Conservation (phyloP, 2,329 filamentous ascomycete species). For the Paradendryphiella salina region DNA sequence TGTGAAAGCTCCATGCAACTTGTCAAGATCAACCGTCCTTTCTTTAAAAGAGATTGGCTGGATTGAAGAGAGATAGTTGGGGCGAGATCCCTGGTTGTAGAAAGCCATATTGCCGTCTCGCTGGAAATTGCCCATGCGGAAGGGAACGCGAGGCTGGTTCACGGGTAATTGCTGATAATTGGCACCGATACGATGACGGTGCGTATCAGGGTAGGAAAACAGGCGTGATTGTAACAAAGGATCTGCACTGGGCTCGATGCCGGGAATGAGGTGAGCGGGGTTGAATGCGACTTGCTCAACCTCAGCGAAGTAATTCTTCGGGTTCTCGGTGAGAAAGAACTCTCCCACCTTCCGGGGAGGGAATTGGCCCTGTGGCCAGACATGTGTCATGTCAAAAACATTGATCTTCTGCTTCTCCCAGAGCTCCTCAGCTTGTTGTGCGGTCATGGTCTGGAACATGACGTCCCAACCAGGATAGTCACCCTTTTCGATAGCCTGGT, state of each 20-base stretch:
- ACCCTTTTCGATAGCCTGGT: conserved; percentile 56
- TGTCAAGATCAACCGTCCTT: conserved; percentile 53
- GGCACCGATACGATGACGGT: conserved; percentile 60
- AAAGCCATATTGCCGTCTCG: conserved; percentile 73
- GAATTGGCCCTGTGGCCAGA: conserved; percentile 59
- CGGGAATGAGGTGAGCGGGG: conserved; percentile 67
- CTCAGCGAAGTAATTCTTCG: conserved; percentile 65
- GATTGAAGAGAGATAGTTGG: conserved; percentile 60
- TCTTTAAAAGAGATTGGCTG: conserved; percentile 56
- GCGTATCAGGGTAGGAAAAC: conserved; percentile 71
- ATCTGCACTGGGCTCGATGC: conserved; percentile 70
- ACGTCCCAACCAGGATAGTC: conserved; percentile 59
- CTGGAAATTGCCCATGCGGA: conserved; percentile 66
- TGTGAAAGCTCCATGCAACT: conserved; percentile 56
- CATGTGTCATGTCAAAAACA: conserved; percentile 58
- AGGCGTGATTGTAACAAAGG: conserved; percentile 70
- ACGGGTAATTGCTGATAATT: conserved; percentile 65
- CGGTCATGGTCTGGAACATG: conserved; percentile 56
- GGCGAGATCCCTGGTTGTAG: conserved; percentile 64
- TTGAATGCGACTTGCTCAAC: conserved; percentile 73
- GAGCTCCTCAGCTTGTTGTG: conserved; percentile 56
- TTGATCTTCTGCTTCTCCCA: conserved; percentile 60
- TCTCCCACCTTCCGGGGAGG: conserved; percentile 59
- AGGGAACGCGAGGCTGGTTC: conserved; percentile 58
- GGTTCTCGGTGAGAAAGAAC: conserved; percentile 58